A percentile compares a stretch with the other conserved stretches of the same genome.
These are phyloP conservation scores for Thamnidium elegans DNA, from an alignment of 192 early-diverging fungal species.

Conservation along the genomic window DNA sequence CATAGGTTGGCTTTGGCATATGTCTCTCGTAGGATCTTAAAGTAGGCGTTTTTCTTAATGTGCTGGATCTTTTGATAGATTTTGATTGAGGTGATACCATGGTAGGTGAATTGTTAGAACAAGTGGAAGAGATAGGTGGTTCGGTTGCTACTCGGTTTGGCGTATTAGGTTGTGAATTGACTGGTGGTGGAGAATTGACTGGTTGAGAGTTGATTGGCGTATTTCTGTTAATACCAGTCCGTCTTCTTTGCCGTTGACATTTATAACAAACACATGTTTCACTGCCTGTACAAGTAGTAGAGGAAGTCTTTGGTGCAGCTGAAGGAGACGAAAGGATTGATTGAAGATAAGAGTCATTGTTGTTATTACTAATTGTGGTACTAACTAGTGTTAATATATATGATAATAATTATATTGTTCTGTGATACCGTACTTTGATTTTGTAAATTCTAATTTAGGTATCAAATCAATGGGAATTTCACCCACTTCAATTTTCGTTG, in stretches of 20 bases:
- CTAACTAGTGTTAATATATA: not conserved
- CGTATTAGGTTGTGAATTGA: not conserved
- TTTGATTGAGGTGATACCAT: not conserved
- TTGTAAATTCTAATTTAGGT: constrained; percentile 19
- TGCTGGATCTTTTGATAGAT: constrained; percentile 2
- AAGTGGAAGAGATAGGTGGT: not conserved
- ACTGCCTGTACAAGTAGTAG: constrained; percentile 15
- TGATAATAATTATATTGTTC: not conserved
- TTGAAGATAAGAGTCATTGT: constrained; percentile 17
- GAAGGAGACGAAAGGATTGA: constrained; percentile 13
- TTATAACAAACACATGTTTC: constrained; percentile 31
- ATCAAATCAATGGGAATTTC: constrained; percentile 22
- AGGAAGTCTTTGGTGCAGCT: constrained; percentile 7
- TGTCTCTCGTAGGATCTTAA: constrained; percentile 22
- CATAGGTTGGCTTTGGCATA: constrained; percentile 23
- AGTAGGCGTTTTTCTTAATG: constrained; percentile 23
- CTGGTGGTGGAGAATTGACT: not conserved
- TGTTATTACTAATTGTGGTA: constrained; percentile 3
- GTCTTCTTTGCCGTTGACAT: constrained; percentile 36
- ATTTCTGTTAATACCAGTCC: constrained; percentile 11
- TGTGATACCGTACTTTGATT: not conserved
- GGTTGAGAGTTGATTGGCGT: not conserved
- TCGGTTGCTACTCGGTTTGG: not conserved
- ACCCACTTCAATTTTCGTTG: constrained; percentile 28
- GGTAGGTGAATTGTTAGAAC: not conserved